Conservation (phyloP, 2,329 filamentous ascomycete genomes). For the Aspergillus sp. region DNA sequence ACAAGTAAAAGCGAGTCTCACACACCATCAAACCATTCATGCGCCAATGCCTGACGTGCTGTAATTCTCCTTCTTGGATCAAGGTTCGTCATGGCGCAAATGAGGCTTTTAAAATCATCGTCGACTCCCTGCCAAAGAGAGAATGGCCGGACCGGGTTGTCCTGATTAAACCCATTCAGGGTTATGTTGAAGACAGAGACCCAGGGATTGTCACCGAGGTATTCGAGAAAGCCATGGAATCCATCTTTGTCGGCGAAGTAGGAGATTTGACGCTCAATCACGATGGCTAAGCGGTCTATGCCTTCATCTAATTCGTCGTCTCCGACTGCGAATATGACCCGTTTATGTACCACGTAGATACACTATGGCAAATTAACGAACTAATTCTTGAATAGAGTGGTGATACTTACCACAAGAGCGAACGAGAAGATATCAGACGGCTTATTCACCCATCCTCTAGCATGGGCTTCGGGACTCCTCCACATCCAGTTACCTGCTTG, state of each 20-base stretch:
- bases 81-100: constrained; percentile 35
- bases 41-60: constrained; percentile 35
- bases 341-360: constrained; percentile 49
- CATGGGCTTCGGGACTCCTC: constrained; percentile 40
- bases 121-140: constrained; percentile 42
- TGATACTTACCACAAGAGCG: constrained; percentile 30
- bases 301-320: constrained; percentile 37
- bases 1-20: too few species aligned
- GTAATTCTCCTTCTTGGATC: constrained; percentile 37
- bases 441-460: constrained; percentile 26
- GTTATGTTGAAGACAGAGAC: constrained; percentile 41
- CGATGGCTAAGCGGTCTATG: constrained; percentile 40
- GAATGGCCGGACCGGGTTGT: constrained; percentile 49
- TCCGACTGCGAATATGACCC: constrained; percentile 45
- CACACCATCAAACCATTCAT: constrained; percentile 29
- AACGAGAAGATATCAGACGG: constrained; percentile 43
- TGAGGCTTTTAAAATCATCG: constrained; percentile 33
- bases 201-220: constrained; percentile 48
- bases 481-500: constrained; percentile 36
- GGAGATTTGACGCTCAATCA: constrained; percentile 51
- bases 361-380: constrained; percentile 30
- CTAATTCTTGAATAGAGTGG: too few species aligned
- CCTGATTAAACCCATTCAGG: constrained; percentile 43
- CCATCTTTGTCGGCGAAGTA: constrained; percentile 50
- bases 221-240: constrained; percentile 45